Evolutionary conservation across 2,329 filamentous ascomycete species (phyloP), one percentile per base, ranked within the genome.

Genomic region (Rhynchosporium agropyri): DNA sequence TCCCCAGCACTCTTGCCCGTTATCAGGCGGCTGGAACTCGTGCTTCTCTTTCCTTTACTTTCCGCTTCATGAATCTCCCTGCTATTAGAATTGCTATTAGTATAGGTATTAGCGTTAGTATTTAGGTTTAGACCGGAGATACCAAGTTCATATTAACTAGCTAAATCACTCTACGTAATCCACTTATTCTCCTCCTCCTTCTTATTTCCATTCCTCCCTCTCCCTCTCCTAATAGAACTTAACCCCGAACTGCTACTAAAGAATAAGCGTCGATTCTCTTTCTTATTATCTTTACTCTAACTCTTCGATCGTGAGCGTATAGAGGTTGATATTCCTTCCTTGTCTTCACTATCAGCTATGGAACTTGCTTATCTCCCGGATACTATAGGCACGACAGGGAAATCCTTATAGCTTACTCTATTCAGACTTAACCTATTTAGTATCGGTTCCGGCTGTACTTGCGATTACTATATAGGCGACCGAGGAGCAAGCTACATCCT

Each of bases 131-230:
- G 33, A 36, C 33, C 9, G 33, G 33, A 36, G 9, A 36, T 42
- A 2, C n/a, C 43, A 9, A 20, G n/a, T 8, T 46, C 43, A 20
- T 57, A 54, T 40, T 43, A 43, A n/a, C 58, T 62, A 15, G 60
- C 50, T 4, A 67, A 38, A 62, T 72, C 71, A 77, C 80, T 73
- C 79, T 82, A 63, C 72, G 71, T 72, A 38, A 71, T 58, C 68
- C 70, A 72, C 31, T 69, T 68, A 1, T 42, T 62, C 13, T 62
- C 59, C 20, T 63, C 63, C 3, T 60, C 58, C 36, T 58, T n/a
- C 1, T 1, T 9, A 36, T 5, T 36, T 9, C 33, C 33, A 36
- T 36, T 4, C 1, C 40, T 13, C 3, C 59, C 61, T 2, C 60
- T 33, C 2, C 62, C 62, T 2, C 58, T 33, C 1, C 65, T 61